Evolutionary conservation across 2,329 filamentous ascomycete genomes (phyloP).

Genomic region (Cladosporium colombiae): DNA sequence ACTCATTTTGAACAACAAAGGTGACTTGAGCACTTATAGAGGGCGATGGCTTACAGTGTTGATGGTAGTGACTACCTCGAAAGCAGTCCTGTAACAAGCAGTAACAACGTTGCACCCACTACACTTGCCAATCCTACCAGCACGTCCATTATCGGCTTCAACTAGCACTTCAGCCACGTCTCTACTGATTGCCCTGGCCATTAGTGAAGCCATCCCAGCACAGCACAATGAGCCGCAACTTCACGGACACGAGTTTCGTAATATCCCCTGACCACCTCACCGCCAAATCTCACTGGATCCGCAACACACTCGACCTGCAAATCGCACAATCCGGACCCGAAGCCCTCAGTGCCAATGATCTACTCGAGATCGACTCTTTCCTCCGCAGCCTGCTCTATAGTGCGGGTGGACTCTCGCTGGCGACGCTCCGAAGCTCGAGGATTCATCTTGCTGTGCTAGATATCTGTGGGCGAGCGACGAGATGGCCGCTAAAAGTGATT

Average conservation of each 20-base stretch:
- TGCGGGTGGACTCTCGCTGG: conserved; percentile 33
- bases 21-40: too few species aligned
- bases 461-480: conserved; percentile 47
- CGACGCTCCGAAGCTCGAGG: conserved; percentile 45
- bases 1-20: too few species aligned
- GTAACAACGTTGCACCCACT: not conserved
- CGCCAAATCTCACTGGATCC: conserved; percentile 42
- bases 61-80: conserved; percentile 20
- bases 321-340: conserved; percentile 50
- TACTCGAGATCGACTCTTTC: conserved; percentile 22
- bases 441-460: conserved; percentile 49
- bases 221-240: conserved; percentile 1
- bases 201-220: not conserved
- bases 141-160: not conserved
- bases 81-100: not conserved
- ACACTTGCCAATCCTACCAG: conserved; percentile 1
- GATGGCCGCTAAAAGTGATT: conserved; percentile 49
- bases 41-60: not conserved
- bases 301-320: conserved; percentile 49
- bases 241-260: not conserved
- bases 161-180: not conserved
- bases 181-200: not conserved
- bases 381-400: conserved; percentile 24
- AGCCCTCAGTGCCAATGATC: conserved; percentile 45
- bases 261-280: not conserved